Evolutionary conservation across 805 yeast species (phyloP).

Genomic region (baker's yeast (Saccharomyces cerevisiae)): DNA sequence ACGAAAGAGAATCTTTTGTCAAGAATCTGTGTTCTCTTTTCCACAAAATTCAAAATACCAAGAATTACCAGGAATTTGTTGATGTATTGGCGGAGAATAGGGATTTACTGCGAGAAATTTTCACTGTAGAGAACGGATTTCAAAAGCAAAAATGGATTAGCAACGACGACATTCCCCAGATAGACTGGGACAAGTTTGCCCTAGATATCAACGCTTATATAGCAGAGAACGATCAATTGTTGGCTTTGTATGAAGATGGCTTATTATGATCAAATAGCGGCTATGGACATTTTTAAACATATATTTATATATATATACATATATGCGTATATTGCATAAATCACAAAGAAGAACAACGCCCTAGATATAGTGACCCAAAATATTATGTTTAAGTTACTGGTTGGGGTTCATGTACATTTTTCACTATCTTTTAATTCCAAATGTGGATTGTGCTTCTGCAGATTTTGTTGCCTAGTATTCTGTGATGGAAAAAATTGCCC

Average conservation of each 20-base stretch:
- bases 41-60: constrained; percentile 21
- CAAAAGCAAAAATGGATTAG: not conserved
- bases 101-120: constrained; percentile 22
- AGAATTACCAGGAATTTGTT: constrained; percentile 26
- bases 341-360: not conserved
- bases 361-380: not conserved
- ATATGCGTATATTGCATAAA: not conserved
- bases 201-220: constrained; percentile 21
- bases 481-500: not conserved
- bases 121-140: constrained; percentile 19
- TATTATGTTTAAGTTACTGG: not conserved
- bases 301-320: not conserved
- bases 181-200: constrained; percentile 25
- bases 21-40: constrained; percentile 22
- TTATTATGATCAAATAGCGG: constrained; percentile 6
- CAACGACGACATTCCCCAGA: constrained; percentile 1
- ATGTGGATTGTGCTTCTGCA: not conserved
- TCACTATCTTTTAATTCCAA: not conserved
- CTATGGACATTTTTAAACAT: not conserved
- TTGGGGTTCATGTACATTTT: not conserved
- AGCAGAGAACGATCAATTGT: constrained; percentile 13
- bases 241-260: constrained; percentile 15
- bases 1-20: constrained; percentile 14
- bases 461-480: not conserved
- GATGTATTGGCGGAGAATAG: constrained; percentile 22